Evolutionary conservation across 331 rosid species (phyloP), one percentile per base, ranked within the genome.

Genomic region (Quercus phellos): DNA sequence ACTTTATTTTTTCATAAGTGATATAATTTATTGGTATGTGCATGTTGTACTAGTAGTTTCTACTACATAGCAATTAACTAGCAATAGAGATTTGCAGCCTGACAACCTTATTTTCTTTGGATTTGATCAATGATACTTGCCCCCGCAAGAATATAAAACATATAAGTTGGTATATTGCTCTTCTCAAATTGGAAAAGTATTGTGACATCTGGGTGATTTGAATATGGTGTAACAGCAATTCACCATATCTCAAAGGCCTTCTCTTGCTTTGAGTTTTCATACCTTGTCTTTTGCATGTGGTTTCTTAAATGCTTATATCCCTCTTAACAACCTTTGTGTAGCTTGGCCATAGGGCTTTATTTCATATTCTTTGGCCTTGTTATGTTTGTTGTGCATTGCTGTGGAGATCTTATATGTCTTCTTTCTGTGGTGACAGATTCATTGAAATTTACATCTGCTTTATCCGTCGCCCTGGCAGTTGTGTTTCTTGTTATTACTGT

Each of bases 381-480:
- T 46, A 2, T 70, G 21, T 73, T 18, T 64, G 68, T 64, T 79
- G 51, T 21, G 32, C 51, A 66, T 75, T 68, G 22, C 77, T 55
- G 54, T 24, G 30, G 69, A 68, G 81, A 61, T 83, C 72, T 83
- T 59, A 72, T 29, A 14, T 13, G 32, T 50, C 17, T 69, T 16
- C 50, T 66, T 63, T 70, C 50, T 75, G 22, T 78, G 83, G 70
- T 83, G 86, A 87, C 97, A 94, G 99, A 94, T 92, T 94, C 99
- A 35, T 85, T 94, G 90, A 92, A 95, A 68, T 94, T 85, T 83
- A 89, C 97, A 14, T 94, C 99, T 67, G 98, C 99, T 18, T 51
- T 94, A 72, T 94, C 99, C 30, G 85, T 94, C 80, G 99, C 73
- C 35, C 88, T 94, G 78, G 99, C 99, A 71, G 88, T 90, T 82